phyloP scores from a whole-genome alignment of 257 asterid genomes.

The Lycium barbarum region DNA sequence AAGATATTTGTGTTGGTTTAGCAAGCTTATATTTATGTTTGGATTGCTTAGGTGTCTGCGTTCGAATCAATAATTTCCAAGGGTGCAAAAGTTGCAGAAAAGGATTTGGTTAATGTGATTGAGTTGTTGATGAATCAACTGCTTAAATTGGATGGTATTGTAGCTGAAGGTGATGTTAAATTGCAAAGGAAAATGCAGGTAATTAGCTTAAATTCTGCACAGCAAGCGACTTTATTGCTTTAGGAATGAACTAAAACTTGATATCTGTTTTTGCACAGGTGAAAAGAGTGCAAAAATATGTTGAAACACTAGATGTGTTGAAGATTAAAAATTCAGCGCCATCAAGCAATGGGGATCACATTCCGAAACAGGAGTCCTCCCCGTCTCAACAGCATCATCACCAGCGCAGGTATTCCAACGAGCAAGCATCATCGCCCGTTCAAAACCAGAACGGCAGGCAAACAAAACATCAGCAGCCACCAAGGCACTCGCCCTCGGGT shows the following conservation, averaged over 20 bases:
- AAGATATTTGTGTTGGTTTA: neutral
- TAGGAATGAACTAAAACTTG: neutral
- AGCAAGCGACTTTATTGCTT: neutral
- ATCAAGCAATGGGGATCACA: conserved; percentile 31
- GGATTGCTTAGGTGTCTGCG: conserved; percentile 63
- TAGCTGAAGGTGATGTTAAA: conserved; percentile 75
- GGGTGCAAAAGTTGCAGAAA: conserved; percentile 79
- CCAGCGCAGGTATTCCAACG: conserved; percentile 33
- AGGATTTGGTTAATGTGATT: conserved; percentile 59
- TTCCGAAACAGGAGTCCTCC: conserved; percentile 31
- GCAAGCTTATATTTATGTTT: conserved; percentile 4
- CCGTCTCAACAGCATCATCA: conserved; percentile 32
- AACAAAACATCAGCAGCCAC: conserved; percentile 48
- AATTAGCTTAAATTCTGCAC: neutral
- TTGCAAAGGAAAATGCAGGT: conserved; percentile 91
- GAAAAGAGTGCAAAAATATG: conserved; percentile 74
- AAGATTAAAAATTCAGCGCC: conserved; percentile 66
- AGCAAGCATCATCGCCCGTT: conserved; percentile 35
- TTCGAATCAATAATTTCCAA: conserved; percentile 66
- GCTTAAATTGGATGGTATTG: conserved; percentile 70
- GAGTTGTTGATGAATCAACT: conserved; percentile 85
- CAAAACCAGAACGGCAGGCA: conserved; percentile 36
- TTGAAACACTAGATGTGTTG: conserved; percentile 76
- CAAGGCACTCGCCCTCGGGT: conserved; percentile 59
- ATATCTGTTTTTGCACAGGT: conserved; percentile 47